Percentiles rank a stretch among this genome's conserved stretches.
Conservation (phyloP, 2,329 filamentous ascomycete genomes). For the Hymenoscyphus scutula region DNA sequence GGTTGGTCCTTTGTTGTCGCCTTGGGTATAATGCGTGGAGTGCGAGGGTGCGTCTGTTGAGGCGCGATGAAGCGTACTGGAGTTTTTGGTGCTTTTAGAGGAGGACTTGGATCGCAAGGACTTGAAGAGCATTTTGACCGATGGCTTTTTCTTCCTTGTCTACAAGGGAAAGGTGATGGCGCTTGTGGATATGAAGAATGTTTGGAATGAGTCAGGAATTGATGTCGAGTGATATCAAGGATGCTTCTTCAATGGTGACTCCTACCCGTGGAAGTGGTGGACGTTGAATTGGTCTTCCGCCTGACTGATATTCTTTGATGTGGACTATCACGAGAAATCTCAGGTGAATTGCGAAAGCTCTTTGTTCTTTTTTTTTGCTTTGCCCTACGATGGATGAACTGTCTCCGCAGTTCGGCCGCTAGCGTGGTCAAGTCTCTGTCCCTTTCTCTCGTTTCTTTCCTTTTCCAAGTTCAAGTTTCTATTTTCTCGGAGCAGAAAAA, state of each 20-base stretch:
- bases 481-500: not conserved
- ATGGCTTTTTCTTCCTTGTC: not conserved
- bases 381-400: not conserved
- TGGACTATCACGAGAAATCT: conserved; percentile 4
- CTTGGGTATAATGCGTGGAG: conserved; percentile 6
- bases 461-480: not conserved
- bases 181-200: conserved; percentile 9
- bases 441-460: not conserved
- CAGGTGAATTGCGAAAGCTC: conserved; percentile 1
- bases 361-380: conserved; percentile 9
- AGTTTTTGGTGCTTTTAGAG: conserved; percentile 21
- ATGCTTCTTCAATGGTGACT: not conserved
- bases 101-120: conserved; percentile 25
- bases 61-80: not conserved
- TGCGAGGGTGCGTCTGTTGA: conserved; percentile 9
- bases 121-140: conserved; percentile 27
- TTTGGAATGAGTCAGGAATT: conserved; percentile 9
- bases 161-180: not conserved
- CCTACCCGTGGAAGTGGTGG: not conserved
- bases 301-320: conserved; percentile 6
- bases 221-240: conserved; percentile 8
- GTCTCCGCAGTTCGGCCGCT: conserved; percentile 3
- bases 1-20: conserved; percentile 1
- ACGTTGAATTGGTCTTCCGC: not conserved
- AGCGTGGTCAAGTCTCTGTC: not conserved